phyloP scores from a whole-genome alignment of 192 early-diverging fungal genomes.

The Phycomyces blakesleeanus region DNA sequence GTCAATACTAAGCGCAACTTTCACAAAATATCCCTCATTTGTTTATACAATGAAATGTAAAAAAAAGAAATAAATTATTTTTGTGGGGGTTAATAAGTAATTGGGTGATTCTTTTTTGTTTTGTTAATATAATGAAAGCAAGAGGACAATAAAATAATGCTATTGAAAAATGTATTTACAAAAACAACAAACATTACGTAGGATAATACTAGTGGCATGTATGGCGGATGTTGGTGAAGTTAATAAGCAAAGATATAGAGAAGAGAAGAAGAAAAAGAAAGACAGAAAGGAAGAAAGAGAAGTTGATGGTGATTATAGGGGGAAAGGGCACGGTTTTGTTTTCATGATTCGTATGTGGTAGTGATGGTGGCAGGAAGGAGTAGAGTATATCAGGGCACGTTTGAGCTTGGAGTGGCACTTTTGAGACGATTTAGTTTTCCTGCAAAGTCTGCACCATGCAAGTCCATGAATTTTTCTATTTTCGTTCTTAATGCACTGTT shows the following conservation, averaged over 20 bases:
- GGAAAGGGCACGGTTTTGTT: not conserved
- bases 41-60: too few species aligned
- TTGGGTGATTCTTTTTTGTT: too few species aligned
- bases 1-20: too few species aligned
- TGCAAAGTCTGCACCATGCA: slow-evolving; percentile 29
- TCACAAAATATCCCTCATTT: too few species aligned
- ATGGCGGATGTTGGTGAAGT: too few species aligned
- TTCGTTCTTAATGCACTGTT: slow-evolving; percentile 40
- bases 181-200: slow-evolving; percentile 1
- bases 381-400: too few species aligned
- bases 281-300: not conserved
- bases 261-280: not conserved
- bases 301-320: not conserved
- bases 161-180: slow-evolving; percentile 2
- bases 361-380: too few species aligned
- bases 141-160: not conserved
- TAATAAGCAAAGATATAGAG: too few species aligned
- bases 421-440: slow-evolving; percentile 20
- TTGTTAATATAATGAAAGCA: too few species aligned
- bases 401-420: not conserved
- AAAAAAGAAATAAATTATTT: too few species aligned
- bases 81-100: too few species aligned
- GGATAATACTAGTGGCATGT: not conserved
- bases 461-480: slow-evolving; percentile 46
- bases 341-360: too few species aligned